Percentiles rank a stretch among this genome's conserved stretches.
These are phyloP conservation scores for Coleophoma cylindrospora DNA, from an alignment of 2,329 filamentous ascomycete species.

Conservation along the genomic window DNA sequence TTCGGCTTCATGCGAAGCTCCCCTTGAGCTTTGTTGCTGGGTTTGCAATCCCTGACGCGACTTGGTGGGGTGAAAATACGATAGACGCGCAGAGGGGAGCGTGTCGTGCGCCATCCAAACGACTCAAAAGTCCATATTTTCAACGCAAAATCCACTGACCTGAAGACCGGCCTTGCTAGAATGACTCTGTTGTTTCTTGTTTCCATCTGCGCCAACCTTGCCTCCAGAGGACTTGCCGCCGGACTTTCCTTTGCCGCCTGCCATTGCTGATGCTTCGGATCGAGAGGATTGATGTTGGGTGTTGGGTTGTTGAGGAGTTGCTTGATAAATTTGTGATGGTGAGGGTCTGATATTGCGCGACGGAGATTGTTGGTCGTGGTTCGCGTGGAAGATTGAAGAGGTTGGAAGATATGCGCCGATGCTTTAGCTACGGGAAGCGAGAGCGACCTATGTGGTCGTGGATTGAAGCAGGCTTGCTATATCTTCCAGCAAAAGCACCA, in stretches of 20 bases:
- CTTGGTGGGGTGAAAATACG: slow-evolving; percentile 18
- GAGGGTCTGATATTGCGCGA: background rate
- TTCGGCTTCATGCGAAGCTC: too few relatives aligned
- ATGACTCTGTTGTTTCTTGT: slow-evolving; percentile 30
- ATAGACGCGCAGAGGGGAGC: too few relatives aligned
- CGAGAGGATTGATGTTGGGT: background rate
- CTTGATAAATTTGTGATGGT: slow-evolving; percentile 4
- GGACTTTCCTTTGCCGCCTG: slow-evolving; percentile 30
- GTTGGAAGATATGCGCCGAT: slow-evolving; percentile 1
- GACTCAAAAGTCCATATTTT: background rate
- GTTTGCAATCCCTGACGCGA: slow-evolving; percentile 16
- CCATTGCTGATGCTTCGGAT: slow-evolving; percentile 19
- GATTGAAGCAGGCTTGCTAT: too few relatives aligned
- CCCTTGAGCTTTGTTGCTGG: too few relatives aligned
- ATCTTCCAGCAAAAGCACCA: background rate
- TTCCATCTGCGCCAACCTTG: slow-evolving; percentile 26
- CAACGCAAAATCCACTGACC: slow-evolving; percentile 19
- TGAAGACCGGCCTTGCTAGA: slow-evolving; percentile 30
- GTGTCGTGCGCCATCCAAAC: too few relatives aligned
- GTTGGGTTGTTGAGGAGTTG: background rate
- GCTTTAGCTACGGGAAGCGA: slow-evolving; percentile 1
- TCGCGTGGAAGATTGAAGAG: background rate
- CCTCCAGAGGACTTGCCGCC: slow-evolving; percentile 31
- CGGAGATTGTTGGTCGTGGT: slow-evolving; percentile 1
- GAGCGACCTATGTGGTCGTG: background rate